These are phyloP conservation scores for Trametes sanguinea DNA, from an alignment of 768 basidiomycete genomes.

Conservation along the genomic window DNA sequence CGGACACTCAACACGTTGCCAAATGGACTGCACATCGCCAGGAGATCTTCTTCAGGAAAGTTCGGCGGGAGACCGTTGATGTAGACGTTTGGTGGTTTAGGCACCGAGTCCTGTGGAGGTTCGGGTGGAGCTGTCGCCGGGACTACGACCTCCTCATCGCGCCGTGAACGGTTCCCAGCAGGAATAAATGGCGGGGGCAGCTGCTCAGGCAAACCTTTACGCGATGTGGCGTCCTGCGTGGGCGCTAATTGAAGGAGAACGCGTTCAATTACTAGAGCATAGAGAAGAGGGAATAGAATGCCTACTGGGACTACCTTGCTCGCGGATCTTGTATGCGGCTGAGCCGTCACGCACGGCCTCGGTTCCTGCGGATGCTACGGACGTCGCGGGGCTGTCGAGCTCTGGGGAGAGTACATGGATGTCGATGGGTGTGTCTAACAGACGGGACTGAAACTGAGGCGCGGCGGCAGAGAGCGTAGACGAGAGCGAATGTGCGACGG, in stretches of 20 bases:
- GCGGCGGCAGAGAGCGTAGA: constrained; percentile 20
- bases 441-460: constrained; percentile 22
- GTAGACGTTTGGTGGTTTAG: constrained; percentile 68
- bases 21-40: constrained; percentile 69
- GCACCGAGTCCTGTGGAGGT: neutral
- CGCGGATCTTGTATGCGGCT: neutral
- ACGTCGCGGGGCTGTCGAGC: constrained; percentile 4
- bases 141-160: neutral
- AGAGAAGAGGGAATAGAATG: no score
- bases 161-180: neutral
- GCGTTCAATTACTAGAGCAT: neutral
- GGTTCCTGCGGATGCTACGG: neutral
- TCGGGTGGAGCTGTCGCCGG: neutral
- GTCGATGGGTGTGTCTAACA: constrained; percentile 25
- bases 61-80: constrained; percentile 87
- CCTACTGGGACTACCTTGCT: constrained; percentile 14
- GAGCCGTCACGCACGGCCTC: neutral
- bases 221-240: neutral
- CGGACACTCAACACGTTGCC: constrained; percentile 76
- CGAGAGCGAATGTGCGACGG: constrained; percentile 5
- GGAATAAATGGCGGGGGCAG: constrained; percentile 18
- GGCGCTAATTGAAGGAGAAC: neutral
- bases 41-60: constrained; percentile 78
- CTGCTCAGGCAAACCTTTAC: neutral
- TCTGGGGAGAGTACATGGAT: constrained; percentile 19